Percentiles rank a stretch among this genome's conserved stretches.
Conservation (phyloP, 2,329 filamentous ascomycete species). For the Ophiocordyceps polyrhachis-furcata region DNA sequence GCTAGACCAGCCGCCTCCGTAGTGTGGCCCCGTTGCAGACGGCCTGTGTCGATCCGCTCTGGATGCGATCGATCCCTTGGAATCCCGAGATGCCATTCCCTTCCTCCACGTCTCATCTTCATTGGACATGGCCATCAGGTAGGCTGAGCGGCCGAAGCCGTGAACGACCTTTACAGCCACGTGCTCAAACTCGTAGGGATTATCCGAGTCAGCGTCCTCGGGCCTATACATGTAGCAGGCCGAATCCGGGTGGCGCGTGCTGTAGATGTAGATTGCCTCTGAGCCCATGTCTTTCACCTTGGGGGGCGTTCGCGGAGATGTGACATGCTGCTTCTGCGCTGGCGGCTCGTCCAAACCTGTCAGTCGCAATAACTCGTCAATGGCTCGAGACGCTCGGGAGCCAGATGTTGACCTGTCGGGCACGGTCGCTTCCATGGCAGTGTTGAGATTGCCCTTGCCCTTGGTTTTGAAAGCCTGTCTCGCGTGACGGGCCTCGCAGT, state of each 20-base stretch:
- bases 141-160: slow-evolving; percentile 1
- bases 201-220: neutral
- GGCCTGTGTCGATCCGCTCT: neutral
- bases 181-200: slow-evolving; percentile 3
- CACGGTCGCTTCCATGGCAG: neutral
- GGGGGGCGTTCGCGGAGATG: neutral
- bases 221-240: slow-evolving; percentile 3
- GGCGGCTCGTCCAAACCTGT: neutral
- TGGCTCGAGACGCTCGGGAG: neutral
- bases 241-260: neutral
- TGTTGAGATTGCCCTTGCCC: neutral
- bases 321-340: neutral
- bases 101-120: neutral
- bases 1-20: neutral
- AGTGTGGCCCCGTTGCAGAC: neutral
- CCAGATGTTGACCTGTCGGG: neutral
- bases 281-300: neutral
- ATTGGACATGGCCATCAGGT: slow-evolving; percentile 2
- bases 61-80: neutral
- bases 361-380: neutral
- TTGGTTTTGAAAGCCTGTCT: neutral
- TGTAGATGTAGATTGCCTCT: slow-evolving; percentile 4
- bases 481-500: neutral
- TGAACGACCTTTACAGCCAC: slow-evolving; percentile 3
- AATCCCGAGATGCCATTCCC: neutral